phyloP scores from a whole-genome alignment of 78 protist genomes.

The Dictyostelium capitatum region DNA sequence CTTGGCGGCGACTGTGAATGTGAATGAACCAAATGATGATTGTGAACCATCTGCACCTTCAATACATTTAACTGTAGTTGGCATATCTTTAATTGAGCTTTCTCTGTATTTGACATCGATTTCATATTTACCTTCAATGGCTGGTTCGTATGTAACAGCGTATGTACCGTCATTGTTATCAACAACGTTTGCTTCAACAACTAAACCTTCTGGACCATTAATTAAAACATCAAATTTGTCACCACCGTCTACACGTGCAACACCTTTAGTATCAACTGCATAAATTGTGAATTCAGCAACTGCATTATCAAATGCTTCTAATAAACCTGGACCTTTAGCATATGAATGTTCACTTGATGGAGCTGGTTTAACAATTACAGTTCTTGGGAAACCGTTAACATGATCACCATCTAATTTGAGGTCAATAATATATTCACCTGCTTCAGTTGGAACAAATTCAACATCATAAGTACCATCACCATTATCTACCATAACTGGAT shows the following conservation, averaged over 20 bases:
- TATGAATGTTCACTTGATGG: slow-evolving; percentile 56
- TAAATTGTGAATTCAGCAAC: slow-evolving; percentile 81
- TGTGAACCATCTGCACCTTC: slow-evolving; percentile 80
- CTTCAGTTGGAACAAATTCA: slow-evolving; percentile 75
- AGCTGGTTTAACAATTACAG: slow-evolving; percentile 72
- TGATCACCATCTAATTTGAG: slow-evolving; percentile 78
- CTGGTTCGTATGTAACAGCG: slow-evolving; percentile 72
- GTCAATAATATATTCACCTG: slow-evolving; percentile 77
- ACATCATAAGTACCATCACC: slow-evolving; percentile 89
- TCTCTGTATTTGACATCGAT: slow-evolving; percentile 70
- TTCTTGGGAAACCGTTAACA: slow-evolving; percentile 83
- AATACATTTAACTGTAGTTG: slow-evolving; percentile 62
- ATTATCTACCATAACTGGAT: slow-evolving; percentile 79
- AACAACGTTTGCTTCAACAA: slow-evolving; percentile 44
- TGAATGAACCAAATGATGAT: slow-evolving; percentile 77
- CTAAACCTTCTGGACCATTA: slow-evolving; percentile 82
- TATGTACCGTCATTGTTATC: slow-evolving; percentile 90
- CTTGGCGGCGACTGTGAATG: slow-evolving; percentile 85
- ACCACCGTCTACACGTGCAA: slow-evolving; percentile 67
- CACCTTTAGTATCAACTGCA: slow-evolving; percentile 67
- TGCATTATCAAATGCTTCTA: slow-evolving; percentile 53
- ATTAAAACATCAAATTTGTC: slow-evolving; percentile 67
- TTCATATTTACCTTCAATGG: slow-evolving; percentile 48
- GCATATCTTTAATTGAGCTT: slow-evolving; percentile 70
- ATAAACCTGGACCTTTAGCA: slow-evolving; percentile 84